phyloP scores from a whole-genome alignment of 1,284 basidiomycete genomes.

The Cryptococcus sp. region DNA sequence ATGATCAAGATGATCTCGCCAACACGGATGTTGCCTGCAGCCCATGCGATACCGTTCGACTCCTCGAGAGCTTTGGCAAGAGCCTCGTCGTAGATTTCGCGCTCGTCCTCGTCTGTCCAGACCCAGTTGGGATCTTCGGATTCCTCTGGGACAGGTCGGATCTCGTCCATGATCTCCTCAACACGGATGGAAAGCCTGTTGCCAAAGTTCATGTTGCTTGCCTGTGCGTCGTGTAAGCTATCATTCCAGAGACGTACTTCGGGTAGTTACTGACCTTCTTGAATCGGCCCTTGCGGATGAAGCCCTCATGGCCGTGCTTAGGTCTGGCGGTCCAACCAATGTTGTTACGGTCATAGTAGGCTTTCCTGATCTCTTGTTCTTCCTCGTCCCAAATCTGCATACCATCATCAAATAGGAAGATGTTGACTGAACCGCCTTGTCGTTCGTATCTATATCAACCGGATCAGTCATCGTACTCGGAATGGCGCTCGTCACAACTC shows the following conservation, averaged over 20 bases:
- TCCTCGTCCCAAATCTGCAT: conserved; percentile 64
- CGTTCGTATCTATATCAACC: conserved; percentile 28
- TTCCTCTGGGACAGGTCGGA: conserved; percentile 49
- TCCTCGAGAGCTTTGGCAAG: conserved; percentile 56
- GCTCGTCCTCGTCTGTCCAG: conserved; percentile 44
- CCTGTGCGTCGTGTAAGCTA: conserved; percentile 37
- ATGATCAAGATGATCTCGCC: conserved; percentile 71
- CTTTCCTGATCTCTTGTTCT: conserved; percentile 67
- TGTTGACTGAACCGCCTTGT: conserved; percentile 55
- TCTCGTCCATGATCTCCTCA: conserved; percentile 67
- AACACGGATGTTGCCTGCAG: conserved; percentile 49
- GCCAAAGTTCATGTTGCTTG: conserved; percentile 85
- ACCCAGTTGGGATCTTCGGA: conserved; percentile 19
- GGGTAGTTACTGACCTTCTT: conserved; percentile 61
- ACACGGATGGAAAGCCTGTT: conserved; percentile 69
- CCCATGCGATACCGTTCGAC: conserved; percentile 60
- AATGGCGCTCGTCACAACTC: conserved; percentile 22
- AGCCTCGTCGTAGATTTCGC: conserved; percentile 42
- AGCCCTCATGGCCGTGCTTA: conserved; percentile 69
- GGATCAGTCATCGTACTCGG: too few relatives aligned
- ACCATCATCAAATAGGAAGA: conserved; percentile 60
- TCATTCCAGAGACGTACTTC: too few relatives aligned
- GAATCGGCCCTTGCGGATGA: conserved; percentile 78
- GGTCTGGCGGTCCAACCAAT: conserved; percentile 83
- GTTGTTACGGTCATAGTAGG: conserved; percentile 78